These are phyloP conservation scores for Geotrichum bryndzae DNA, from an alignment of 1,139 yeast genomes.

Conservation along the genomic window DNA sequence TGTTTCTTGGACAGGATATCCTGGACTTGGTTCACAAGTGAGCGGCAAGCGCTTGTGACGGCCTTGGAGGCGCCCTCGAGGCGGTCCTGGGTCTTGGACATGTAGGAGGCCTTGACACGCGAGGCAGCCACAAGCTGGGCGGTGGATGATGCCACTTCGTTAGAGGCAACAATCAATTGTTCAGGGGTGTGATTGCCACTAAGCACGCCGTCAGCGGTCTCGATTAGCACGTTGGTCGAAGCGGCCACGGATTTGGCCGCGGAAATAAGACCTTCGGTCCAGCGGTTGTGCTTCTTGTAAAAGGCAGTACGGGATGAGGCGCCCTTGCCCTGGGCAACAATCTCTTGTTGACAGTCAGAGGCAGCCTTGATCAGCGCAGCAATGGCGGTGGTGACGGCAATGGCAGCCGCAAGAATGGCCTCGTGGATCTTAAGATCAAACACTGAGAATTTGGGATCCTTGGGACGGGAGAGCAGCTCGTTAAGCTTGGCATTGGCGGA, in stretches of 20 bases:
- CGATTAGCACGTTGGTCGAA: conserved; percentile 71
- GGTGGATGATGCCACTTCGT: conserved; percentile 88
- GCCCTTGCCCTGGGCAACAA: conserved; percentile 68
- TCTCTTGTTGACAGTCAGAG: conserved; percentile 76
- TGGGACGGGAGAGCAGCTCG: conserved; percentile 44
- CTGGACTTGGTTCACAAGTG: conserved; percentile 66
- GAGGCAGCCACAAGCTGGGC: conserved; percentile 92
- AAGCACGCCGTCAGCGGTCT: conserved; percentile 81
- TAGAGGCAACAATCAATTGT: conserved; percentile 82
- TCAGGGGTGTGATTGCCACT: conserved; percentile 62
- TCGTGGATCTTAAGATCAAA: conserved; percentile 69
- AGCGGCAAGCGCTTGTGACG: conserved; percentile 70
- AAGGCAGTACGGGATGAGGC: conserved; percentile 63
- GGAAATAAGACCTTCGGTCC: conserved; percentile 92
- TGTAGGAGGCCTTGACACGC: conserved; percentile 73
- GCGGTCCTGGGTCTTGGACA: conserved; percentile 70
- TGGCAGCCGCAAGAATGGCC: conserved; percentile 67
- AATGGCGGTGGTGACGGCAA: conserved; percentile 76
- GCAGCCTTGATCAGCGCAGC: conserved; percentile 68
- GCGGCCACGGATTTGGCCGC: conserved; percentile 88
- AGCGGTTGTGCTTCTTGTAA: conserved; percentile 80
- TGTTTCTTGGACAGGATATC: conserved; percentile 43
- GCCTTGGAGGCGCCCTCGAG: conserved; percentile 64
- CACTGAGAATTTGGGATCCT: conserved; percentile 51
- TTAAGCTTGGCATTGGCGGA: conserved; percentile 59